Conservation (phyloP, 2,329 filamentous ascomycete species). For the Cercospora nicotianae region DNA sequence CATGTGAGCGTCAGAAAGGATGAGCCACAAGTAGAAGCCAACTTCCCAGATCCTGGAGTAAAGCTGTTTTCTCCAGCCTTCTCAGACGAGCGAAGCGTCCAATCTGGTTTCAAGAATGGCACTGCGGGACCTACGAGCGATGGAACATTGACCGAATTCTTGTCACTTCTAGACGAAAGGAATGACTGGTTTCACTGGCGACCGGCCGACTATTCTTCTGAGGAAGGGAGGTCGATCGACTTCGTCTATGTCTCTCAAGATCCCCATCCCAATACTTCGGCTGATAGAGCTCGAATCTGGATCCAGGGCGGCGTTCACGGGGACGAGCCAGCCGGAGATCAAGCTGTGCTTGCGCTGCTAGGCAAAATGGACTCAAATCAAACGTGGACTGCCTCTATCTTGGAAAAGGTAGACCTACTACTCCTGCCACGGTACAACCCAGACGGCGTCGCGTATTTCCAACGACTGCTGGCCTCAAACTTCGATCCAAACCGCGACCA, state of each 20-base stretch:
- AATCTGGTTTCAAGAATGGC: constrained; percentile 35
- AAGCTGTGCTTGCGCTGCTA: constrained; percentile 39
- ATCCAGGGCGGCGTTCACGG: constrained; percentile 42
- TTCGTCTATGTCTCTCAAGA: constrained; percentile 37
- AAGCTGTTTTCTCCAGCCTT: constrained; percentile 39
- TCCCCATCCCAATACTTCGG: constrained; percentile 6
- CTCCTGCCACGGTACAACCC: constrained; percentile 41
- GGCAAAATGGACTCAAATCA: constrained; percentile 40
- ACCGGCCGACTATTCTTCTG: constrained; percentile 35
- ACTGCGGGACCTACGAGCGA: constrained; percentile 39
- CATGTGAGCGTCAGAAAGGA: constrained; percentile 34
- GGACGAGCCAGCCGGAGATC: constrained; percentile 41
- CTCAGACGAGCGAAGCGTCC: constrained; percentile 32
- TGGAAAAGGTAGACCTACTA: constrained; percentile 40
- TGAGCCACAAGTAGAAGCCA: constrained; percentile 36
- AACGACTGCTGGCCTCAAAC: constrained; percentile 39
- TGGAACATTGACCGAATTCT: constrained; percentile 30
- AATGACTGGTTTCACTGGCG: constrained; percentile 39
- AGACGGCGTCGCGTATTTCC: constrained; percentile 42
- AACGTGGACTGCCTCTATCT: constrained; percentile 37
- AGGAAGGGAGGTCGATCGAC: constrained; percentile 34
- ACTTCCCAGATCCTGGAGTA: constrained; percentile 38
- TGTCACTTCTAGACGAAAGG: constrained; percentile 34
- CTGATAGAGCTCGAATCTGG: constrained; percentile 39
- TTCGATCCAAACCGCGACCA: constrained; percentile 43